phyloP scores from a whole-genome alignment of 1,139 yeast genomes.

The Saccharomyces hybrid region DNA sequence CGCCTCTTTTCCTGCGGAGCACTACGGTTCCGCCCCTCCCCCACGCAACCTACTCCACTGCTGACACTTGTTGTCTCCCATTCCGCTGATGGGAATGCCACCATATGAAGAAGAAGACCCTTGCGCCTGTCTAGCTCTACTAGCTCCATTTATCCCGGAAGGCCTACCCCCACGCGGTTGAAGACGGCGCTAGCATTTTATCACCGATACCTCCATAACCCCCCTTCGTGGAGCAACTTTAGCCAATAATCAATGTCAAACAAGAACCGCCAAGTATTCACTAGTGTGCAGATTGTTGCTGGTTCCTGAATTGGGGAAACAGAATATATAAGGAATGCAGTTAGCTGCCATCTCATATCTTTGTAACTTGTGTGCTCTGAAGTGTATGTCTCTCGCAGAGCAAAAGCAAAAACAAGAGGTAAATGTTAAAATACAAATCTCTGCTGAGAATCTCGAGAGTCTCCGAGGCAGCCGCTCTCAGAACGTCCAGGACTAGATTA shows the following conservation, averaged over 20 bases:
- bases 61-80: background rate
- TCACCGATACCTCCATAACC: background rate
- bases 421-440: background rate
- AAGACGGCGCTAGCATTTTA: background rate
- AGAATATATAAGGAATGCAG: background rate
- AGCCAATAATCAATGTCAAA: background rate
- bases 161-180: background rate
- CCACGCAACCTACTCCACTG: background rate
- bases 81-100: background rate
- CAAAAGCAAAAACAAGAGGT: background rate
- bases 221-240: background rate
- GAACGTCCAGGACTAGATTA: background rate
- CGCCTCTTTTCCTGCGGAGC: too few species aligned
- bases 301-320: background rate
- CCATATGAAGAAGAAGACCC: background rate
- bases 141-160: background rate
- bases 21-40: background rate
- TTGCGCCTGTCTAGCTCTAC: background rate
- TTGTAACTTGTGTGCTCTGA: background rate
- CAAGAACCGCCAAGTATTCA: background rate
- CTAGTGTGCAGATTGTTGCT: background rate
- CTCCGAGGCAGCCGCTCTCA: background rate
- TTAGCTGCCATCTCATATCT: background rate
- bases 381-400: background rate
- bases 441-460: background rate